Conservation (phyloP, 306 rosid species). For the Medicago ruthenica region DNA sequence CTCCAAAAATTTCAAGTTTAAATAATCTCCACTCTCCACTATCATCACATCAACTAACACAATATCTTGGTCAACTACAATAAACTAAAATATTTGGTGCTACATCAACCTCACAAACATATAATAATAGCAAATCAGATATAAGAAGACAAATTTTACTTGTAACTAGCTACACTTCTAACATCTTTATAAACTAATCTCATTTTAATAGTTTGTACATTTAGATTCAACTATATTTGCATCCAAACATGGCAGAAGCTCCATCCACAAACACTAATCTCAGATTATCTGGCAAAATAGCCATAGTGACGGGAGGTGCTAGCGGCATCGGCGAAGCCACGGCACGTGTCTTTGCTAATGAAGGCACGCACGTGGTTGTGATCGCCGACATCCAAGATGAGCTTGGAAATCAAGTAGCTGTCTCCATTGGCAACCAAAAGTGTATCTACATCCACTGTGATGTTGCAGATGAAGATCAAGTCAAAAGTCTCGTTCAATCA, state of each 20-base stretch:
- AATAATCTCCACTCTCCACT: too few species aligned
- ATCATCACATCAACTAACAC: too few species aligned
- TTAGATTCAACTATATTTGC: too few species aligned
- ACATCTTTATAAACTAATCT: too few species aligned
- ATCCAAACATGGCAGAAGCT: conserved; percentile 22
- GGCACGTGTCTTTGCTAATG: conserved; percentile 44
- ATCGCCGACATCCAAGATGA: conserved; percentile 63
- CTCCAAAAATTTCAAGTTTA: too few species aligned
- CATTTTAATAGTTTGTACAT: too few species aligned
- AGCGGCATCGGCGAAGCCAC: conserved; percentile 72
- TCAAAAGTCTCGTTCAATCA: conserved; percentile 41
- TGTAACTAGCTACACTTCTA: too few species aligned
- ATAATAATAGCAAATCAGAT: too few species aligned
- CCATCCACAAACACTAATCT: not conserved
- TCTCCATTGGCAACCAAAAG: conserved; percentile 47
- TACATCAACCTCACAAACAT: too few species aligned
- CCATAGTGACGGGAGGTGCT: conserved; percentile 62
- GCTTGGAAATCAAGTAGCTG: conserved; percentile 43
- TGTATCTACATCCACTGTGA: conserved; percentile 62
- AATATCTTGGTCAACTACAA: too few species aligned
- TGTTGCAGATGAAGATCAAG: conserved; percentile 60
- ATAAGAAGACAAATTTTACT: too few species aligned
- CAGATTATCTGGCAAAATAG: conserved; percentile 49
- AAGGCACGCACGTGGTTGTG: conserved; percentile 52
- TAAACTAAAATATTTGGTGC: too few species aligned